Conservation (phyloP, 345 rosid species). For the Punica granatum region DNA sequence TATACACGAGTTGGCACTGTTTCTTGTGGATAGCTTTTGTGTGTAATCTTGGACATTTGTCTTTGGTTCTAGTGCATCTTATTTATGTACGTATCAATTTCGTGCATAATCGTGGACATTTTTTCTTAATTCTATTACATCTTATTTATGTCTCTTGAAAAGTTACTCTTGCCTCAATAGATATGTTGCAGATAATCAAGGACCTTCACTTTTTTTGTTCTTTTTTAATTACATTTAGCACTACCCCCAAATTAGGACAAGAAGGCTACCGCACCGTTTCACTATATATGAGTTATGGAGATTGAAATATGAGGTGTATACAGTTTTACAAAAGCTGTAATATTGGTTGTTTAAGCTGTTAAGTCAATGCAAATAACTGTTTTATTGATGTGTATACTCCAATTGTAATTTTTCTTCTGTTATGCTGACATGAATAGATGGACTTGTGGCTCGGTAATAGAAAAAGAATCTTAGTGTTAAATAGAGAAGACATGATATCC, state of each 20-base stretch:
- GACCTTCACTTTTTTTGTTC: background rate
- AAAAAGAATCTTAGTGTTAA: slow-evolving; percentile 77
- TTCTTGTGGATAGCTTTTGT: background rate
- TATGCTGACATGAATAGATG: slow-evolving; percentile 38
- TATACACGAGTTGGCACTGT: background rate
- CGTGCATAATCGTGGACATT: too few relatives aligned
- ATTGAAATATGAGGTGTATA: background rate
- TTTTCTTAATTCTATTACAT: too few relatives aligned
- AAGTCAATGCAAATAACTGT: background rate
- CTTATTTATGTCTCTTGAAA: background rate
- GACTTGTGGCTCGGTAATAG: slow-evolving; percentile 92
- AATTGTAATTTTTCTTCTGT: background rate
- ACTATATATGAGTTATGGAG: background rate
- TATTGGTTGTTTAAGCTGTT: background rate
- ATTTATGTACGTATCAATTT: too few relatives aligned
- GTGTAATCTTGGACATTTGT: background rate
- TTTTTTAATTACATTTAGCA: background rate
- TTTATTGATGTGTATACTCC: background rate
- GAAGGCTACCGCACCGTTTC: background rate
- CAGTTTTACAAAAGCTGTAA: background rate
- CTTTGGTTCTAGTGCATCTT: too few relatives aligned
- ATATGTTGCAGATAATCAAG: background rate
- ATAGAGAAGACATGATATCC: slow-evolving; percentile 93
- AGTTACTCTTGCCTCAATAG: too few relatives aligned
- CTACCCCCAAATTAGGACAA: background rate